These are phyloP conservation scores for Metschnikowia drakensbergensis DNA, from an alignment of 805 yeast species.

Conservation along the genomic window DNA sequence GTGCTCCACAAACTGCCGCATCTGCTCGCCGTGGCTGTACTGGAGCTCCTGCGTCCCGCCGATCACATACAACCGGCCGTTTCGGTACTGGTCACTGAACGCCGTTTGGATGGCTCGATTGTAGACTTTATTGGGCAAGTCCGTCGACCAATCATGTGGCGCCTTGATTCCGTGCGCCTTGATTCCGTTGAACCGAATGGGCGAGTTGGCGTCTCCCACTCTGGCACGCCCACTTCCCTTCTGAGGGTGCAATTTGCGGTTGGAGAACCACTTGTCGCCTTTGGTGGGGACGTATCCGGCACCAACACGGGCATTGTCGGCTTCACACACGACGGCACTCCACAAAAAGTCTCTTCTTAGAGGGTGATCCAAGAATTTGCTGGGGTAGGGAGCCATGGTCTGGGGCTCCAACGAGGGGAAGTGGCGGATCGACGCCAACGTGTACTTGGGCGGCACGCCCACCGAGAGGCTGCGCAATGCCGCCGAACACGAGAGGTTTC, in stretches of 20 bases:
- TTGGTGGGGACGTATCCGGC: constrained; percentile 84
- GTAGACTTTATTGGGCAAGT: constrained; percentile 70
- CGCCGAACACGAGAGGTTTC: constrained; percentile 4
- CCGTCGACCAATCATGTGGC: constrained; percentile 83
- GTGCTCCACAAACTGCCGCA: constrained; percentile 45
- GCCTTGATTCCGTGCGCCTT: constrained; percentile 86
- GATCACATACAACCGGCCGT: constrained; percentile 66
- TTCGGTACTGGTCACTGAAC: constrained; percentile 71
- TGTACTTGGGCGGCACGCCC: constrained; percentile 58
- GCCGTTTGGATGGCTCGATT: constrained; percentile 76
- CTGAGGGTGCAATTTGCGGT: constrained; percentile 79
- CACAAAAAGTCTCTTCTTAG: constrained; percentile 88
- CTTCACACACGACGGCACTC: constrained; percentile 91
- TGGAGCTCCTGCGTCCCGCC: constrained; percentile 49
- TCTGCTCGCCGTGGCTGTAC: constrained; percentile 41
- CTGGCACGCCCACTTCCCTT: constrained; percentile 96
- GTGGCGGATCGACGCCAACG: constrained; percentile 69
- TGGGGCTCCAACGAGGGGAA: constrained; percentile 93
- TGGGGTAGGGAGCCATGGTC: constrained; percentile 69
- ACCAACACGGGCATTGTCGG: constrained; percentile 85
- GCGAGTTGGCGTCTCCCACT: constrained; percentile 94
- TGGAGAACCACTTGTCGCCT: constrained; percentile 78
- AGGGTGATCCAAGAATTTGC: constrained; percentile 66
- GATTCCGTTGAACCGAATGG: constrained; percentile 85
- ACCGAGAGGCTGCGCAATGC: constrained; percentile 13